Evolutionary conservation across 2,329 filamentous ascomycete genomes (phyloP), one percentile per base, ranked within the genome.

Genomic region (Aspergillus aculeatinus): DNA sequence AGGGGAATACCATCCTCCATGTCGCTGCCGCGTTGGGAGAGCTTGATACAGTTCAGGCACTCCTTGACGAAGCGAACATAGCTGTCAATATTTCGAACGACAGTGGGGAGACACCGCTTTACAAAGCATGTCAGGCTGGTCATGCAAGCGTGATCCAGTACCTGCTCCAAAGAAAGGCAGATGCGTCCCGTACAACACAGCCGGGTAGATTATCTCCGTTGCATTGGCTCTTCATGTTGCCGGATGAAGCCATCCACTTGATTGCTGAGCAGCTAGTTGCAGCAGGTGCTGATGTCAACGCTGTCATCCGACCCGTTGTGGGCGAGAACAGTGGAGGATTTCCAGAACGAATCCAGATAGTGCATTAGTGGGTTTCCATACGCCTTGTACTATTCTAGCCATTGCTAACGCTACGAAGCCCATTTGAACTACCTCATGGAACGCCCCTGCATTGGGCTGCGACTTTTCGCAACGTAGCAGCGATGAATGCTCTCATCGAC

Each of bases 371-470:
- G 11, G 68, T 59, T 48, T 48, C 33, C 5, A 29, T 5, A 44
- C 11, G 9, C 2, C 11, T 5, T 11, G 23, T 25, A 9, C 16
- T 33, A 19, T 19, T 19, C 12, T 31, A 14, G 50, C 5, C 19
- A 47, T 9, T 39, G 21, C 19, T 35, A n/a, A 48, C 33, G 14
- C 33, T 35, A 14, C 7, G 23, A 31, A 71, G 70, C 50, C 69
- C 70, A 19, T 71, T 71, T 53, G 69, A 71, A 50, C 58, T 72
- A 44, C 69, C 70, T 2, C 58, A 64, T 10, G 69, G 70, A 2
- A 66, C 69, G 27, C 68, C 70, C 4, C 58, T 70, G 25, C 70
- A 72, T 47, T 72, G 70, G 69, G 70, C 69, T 5, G 64, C 63
- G 21, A 67, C 70, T 39, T 61, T 65, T 51, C 63, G 65, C 47